A percentile compares a stretch with the other conserved stretches of the same genome.
phyloP scores from a whole-genome alignment of 192 early-diverging fungal species.

The Backusella parvicylindrica region DNA sequence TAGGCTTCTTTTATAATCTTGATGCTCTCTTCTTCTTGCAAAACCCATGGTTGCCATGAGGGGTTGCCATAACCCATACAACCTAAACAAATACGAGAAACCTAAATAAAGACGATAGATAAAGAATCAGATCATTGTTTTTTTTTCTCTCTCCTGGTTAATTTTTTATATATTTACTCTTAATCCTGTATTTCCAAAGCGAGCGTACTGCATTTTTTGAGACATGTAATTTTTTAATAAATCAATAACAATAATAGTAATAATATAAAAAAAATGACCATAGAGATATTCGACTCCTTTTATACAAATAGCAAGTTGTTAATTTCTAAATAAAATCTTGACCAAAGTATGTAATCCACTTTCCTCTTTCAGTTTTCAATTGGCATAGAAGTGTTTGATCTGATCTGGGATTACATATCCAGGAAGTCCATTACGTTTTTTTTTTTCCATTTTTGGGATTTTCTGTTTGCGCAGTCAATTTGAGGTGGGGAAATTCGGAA shows the following conservation, averaged over 20 bases:
- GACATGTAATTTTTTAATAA: background rate
- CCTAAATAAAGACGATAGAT: background rate
- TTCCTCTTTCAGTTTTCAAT: background rate
- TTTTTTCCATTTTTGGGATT: background rate
- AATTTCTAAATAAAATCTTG: background rate
- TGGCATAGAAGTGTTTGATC: background rate
- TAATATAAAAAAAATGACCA: background rate
- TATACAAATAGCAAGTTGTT: background rate
- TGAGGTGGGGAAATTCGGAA: background rate
- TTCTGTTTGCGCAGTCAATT: background rate
- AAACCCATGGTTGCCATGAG: conserved; percentile 37
- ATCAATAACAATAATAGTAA: background rate
- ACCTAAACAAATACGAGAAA: conserved; percentile 41
- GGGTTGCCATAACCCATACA: conserved; percentile 35
- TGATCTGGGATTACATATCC: background rate
- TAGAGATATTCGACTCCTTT: background rate
- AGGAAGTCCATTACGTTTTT: background rate
- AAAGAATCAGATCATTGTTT: too few relatives aligned
- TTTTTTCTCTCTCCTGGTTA: too few relatives aligned
- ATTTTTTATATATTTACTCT: too few relatives aligned
- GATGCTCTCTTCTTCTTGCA: conserved; percentile 37
- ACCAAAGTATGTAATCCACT: background rate
- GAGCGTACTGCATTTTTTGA: conserved; percentile 4
- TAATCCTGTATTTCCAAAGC: conserved; percentile 2
- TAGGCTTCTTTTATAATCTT: conserved; percentile 36